Evolutionary conservation across 2,329 filamentous ascomycete species (phyloP), one percentile per base, ranked within the genome.

Genomic region (Cordyceps pruinosa): DNA sequence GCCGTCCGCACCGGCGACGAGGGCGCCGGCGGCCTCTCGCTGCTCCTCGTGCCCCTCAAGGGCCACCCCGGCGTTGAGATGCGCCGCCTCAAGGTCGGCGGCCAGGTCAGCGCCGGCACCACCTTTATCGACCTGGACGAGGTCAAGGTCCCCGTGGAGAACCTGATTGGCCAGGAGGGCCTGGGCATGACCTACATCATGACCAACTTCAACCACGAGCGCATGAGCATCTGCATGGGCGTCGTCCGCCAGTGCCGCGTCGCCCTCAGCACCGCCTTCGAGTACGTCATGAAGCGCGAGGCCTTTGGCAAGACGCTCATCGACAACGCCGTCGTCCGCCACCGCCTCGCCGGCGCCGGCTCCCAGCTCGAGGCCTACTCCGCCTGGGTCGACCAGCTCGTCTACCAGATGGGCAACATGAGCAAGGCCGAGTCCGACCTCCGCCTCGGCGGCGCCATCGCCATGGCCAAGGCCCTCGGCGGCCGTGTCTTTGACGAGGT

Each of bases 401-500:
- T 84, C 26, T 89, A 85, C 66, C 80, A 85, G 69, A 82, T 89
- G 77, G 81, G 77, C 3, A 76, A 83, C 26, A 58, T 90, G 69
- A 71, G 70, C 21, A 82, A 83, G 63, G 75, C 77, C 47, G 77
- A 78, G n/a, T 83, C 82, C 9, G 83, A 86, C 64, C 70, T 76
- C 2, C 79, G 88, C 65, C 74, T 91, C 1, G 88, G 88, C 1
- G 88, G 88, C 0, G 69, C 89, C 65, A 90, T 86, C 3, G 88
- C 86, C 2, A 72, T 89, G 68, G 80, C 82, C 15, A 91, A 92
- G 72, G 88, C 87, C 1, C 84, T 89, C 65, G 79, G 82, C 0
- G 88, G 84, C 1, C 86, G 88, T 61, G 86, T 90, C 13, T 64
- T 90, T 45, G 85, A 87, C 61, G 85, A 88, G 67, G 88, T 86